A percentile compares a stretch with the other conserved stretches of the same genome.
These are phyloP conservation scores for Aspergillus udagawae DNA, from an alignment of 2,329 filamentous ascomycete species.

Conservation along the genomic window DNA sequence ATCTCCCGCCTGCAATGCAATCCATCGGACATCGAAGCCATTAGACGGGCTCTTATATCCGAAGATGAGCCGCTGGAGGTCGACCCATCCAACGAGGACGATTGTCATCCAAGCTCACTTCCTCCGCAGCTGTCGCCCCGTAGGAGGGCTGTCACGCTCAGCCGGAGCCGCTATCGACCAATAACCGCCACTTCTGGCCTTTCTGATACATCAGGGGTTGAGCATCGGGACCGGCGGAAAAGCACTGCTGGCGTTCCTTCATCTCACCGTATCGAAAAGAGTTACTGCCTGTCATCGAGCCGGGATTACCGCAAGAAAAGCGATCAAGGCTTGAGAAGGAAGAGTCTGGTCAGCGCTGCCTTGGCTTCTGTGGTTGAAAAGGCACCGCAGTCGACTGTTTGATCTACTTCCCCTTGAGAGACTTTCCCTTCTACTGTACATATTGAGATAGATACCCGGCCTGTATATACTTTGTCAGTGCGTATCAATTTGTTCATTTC, in stretches of 20 bases:
- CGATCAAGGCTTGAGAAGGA: slow-evolving; percentile 34
- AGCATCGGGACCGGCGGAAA: slow-evolving; percentile 21
- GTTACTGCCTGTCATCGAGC: slow-evolving; percentile 19
- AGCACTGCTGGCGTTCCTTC: slow-evolving; percentile 23
- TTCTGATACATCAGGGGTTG: not conserved
- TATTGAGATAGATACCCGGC: slow-evolving; percentile 3
- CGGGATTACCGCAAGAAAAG: slow-evolving; percentile 29
- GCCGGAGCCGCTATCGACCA: slow-evolving; percentile 28
- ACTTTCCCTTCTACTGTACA: slow-evolving; percentile 6
- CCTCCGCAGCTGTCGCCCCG: slow-evolving; percentile 32
- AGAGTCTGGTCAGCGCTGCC: slow-evolving; percentile 37
- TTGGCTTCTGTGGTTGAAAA: slow-evolving; percentile 33
- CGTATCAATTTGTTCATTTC: not conserved
- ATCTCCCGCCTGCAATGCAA: slow-evolving; percentile 40
- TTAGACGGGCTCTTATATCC: slow-evolving; percentile 31
- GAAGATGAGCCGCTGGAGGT: slow-evolving; percentile 21
- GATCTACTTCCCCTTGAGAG: not conserved
- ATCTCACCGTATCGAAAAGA: slow-evolving; percentile 33
- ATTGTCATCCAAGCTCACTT: slow-evolving; percentile 37
- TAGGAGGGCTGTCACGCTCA: slow-evolving; percentile 24
- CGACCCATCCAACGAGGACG: slow-evolving; percentile 21
- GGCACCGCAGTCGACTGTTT: slow-evolving; percentile 7
- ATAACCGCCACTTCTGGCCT: slow-evolving; percentile 5
- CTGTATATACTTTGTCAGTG: not conserved
- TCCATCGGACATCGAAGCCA: slow-evolving; percentile 32